Conservation (phyloP, 2,329 filamentous ascomycete species). For the Parafenestella ontariensis region DNA sequence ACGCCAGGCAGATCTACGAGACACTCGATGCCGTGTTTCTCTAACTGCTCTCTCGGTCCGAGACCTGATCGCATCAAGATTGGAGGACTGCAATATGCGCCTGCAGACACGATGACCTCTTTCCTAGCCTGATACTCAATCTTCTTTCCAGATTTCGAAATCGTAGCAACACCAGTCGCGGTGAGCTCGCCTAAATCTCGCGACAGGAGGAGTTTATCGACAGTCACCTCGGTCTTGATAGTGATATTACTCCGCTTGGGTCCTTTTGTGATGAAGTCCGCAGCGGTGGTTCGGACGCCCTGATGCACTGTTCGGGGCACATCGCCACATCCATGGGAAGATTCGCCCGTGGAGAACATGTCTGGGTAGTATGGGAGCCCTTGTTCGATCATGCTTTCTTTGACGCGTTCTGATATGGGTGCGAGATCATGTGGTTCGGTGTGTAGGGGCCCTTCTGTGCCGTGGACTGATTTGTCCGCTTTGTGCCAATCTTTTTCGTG, state of each 20-base stretch:
- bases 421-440: conserved; percentile 65
- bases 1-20: conserved; percentile 66
- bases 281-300: conserved; percentile 37
- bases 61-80: conserved; percentile 63
- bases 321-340: conserved; percentile 41
- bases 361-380: conserved; percentile 64
- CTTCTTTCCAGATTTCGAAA: conserved; percentile 52
- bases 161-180: conserved; percentile 56
- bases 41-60: conserved; percentile 62
- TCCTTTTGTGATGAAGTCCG: conserved; percentile 52
- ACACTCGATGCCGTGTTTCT: conserved; percentile 60
- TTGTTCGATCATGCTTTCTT: conserved; percentile 62
- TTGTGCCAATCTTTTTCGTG: conserved; percentile 65
- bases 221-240: conserved; percentile 41
- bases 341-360: conserved; percentile 62
- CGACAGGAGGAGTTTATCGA: conserved; percentile 56
- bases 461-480: conserved; percentile 56
- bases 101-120: conserved; percentile 44
- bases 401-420: conserved; percentile 63
- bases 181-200: conserved; percentile 47
- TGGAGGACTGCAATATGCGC: conserved; percentile 43
- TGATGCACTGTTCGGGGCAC: conserved; percentile 40
- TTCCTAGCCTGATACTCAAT: conserved; percentile 44
- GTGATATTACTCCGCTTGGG: conserved; percentile 46
- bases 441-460: conserved; percentile 58